Conservation (phyloP, 164 flowering plant species). For the Kalanchoe fedtschenkoi region DNA sequence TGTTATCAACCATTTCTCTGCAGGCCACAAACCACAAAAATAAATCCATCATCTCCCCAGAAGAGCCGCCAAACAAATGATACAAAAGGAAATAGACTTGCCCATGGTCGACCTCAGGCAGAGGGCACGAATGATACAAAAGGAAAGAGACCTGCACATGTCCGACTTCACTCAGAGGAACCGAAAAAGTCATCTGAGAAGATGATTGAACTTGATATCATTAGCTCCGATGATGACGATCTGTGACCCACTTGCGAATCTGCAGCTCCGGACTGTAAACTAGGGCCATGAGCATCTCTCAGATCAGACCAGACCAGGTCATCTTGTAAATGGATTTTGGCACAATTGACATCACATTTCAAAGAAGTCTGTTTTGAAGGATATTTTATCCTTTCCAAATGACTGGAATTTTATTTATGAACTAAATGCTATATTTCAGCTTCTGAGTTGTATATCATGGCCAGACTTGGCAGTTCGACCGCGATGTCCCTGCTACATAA, state of each 20-base stretch:
- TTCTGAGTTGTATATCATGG: too few species aligned
- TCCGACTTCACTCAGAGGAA: conserved; percentile 14
- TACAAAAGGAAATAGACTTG: conserved; percentile 35
- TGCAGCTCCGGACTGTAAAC: neutral
- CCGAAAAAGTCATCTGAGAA: conserved; percentile 26
- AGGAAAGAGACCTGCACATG: conserved; percentile 28
- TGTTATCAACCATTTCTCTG: neutral
- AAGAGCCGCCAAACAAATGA: conserved; percentile 18
- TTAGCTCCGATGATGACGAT: conserved; percentile 74
- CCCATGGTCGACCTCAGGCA: conserved; percentile 11
- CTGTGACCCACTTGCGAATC: neutral
- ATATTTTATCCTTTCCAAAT: too few species aligned
- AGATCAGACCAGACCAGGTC: neutral
- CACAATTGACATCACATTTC: neutral
- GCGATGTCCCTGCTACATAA: too few species aligned
- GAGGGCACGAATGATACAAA: conserved; percentile 27
- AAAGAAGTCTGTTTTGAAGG: neutral
- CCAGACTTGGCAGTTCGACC: too few species aligned
- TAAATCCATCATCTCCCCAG: conserved; percentile 12
- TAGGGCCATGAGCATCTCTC: neutral
- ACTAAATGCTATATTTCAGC: too few species aligned
- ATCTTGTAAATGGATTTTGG: neutral
- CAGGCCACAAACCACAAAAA: conserved; percentile 16
- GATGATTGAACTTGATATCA: conserved; percentile 66
- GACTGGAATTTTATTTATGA: too few species aligned